A percentile compares a stretch with the other conserved stretches of the same genome.
Evolutionary conservation across 306 rosid genomes (phyloP).

Genomic region (Comarum palustre): DNA sequence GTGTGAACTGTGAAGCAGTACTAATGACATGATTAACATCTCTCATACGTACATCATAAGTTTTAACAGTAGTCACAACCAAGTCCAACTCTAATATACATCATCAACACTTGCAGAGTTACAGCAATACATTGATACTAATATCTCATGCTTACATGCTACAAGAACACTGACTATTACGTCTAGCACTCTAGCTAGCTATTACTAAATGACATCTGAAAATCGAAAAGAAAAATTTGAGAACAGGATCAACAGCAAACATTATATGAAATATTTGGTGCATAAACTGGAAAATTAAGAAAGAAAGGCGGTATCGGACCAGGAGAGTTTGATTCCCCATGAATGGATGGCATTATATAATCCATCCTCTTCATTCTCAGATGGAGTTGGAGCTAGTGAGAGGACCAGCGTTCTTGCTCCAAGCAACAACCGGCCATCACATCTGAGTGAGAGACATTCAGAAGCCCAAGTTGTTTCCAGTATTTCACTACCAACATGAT

Average conservation of each 20-base stretch:
- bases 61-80: neutral
- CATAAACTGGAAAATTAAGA: neutral
- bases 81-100: neutral
- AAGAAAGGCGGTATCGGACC: conserved; percentile 51
- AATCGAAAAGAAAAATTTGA: neutral
- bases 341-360: neutral
- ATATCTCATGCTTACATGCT: neutral
- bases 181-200: neutral
- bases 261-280: neutral
- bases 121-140: neutral
- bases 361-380: neutral
- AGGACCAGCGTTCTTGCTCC: conserved; percentile 3
- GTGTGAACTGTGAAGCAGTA: too few relatives aligned
- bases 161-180: neutral
- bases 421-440: neutral
- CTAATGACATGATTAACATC: too few relatives aligned
- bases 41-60: too few relatives aligned
- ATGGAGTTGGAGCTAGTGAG: neutral
- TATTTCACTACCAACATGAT: neutral
- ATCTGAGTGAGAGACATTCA: neutral
- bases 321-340: conserved; percentile 72
- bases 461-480: neutral
- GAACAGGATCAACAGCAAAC: neutral
- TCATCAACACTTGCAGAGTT: neutral
- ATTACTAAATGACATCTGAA: neutral